Evolutionary conservation across 169 alveolate species (phyloP), one percentile per base, ranked within the genome.

Genomic region (Blepharisma undulans): DNA sequence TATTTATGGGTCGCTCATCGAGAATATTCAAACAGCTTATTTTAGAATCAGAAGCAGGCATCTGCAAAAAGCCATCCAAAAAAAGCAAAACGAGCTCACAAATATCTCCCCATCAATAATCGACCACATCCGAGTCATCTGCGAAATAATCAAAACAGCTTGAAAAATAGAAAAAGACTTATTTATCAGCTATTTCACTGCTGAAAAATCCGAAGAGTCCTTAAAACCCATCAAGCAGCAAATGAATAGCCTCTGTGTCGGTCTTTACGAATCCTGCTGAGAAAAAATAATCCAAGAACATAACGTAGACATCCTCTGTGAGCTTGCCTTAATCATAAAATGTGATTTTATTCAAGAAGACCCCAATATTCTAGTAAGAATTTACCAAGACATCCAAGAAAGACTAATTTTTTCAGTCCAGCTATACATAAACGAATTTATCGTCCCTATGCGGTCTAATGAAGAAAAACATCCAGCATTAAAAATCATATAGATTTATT

Each of bases 311-410:
- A 59, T 19, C 22, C 34, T 82, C 8, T 82, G 77, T n/a, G 32
- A 36, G 36, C 22, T 33, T 48, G 29, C 89, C 1, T 34, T 22
- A 82, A 25, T 82, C 21, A 19, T 82, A 14, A 22, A 82, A 33
- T 8, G 60, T 12, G 29, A 36, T 16, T 34, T 33, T 22, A 32
- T 21, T 32, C 7, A 60, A 82, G 89, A 22, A 22, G 34, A 36
- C n/a, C n/a, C n/a, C 29, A 32, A 8, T 18, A 33, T 82, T n/a
- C 36, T 82, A n/a, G 25, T 19, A n/a, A 82, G 34, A 25, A 21
- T 82, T 21, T 36, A 22, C 21, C 71, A 82, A 82, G 89, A 82
- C 76, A 30, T 82, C 22, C 89, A 82, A 82, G 89, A 82, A 59
- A 82, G 89, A 59, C 14, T 82, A 21, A 82, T 82, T 8, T 82